phyloP scores from a whole-genome alignment of 331 rosid species.

The Saraca asoca region DNA sequence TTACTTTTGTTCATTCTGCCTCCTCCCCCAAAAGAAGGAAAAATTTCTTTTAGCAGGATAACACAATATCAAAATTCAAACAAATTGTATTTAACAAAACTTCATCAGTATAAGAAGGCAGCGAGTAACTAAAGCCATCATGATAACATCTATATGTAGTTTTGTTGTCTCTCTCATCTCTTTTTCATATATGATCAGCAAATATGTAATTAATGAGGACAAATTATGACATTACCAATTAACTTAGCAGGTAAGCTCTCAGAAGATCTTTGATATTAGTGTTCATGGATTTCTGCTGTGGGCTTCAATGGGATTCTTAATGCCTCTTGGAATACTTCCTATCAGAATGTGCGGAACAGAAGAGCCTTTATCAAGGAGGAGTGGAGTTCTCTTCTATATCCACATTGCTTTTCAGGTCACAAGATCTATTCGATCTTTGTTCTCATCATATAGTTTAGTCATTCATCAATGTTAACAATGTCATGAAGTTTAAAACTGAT shows the following conservation, averaged over 20 bases:
- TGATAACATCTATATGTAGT: too few species aligned
- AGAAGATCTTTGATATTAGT: conserved; percentile 57
- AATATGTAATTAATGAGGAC: neutral
- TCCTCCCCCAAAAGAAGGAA: too few species aligned
- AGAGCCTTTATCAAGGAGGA: conserved; percentile 51
- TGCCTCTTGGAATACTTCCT: conserved; percentile 81
- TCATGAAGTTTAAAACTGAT: too few species aligned
- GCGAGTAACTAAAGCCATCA: too few species aligned
- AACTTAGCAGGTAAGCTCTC: conserved; percentile 58
- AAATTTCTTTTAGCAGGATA: too few species aligned
- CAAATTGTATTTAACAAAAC: too few species aligned
- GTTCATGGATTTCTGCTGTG: conserved; percentile 82
- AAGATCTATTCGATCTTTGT: conserved; percentile 30
- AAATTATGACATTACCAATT: neutral
- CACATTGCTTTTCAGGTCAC: conserved; percentile 80
- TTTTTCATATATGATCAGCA: too few species aligned
- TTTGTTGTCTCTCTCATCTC: too few species aligned
- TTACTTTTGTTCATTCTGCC: neutral
- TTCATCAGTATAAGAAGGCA: neutral
- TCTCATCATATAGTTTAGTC: too few species aligned
- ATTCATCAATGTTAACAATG: too few species aligned
- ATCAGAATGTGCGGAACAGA: conserved; percentile 60
- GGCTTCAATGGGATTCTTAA: conserved; percentile 77
- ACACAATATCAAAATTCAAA: too few species aligned
- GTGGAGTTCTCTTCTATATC: conserved; percentile 68